Evolutionary conservation across 2,329 filamentous ascomycete genomes (phyloP), one percentile per base, ranked within the genome.

Genomic region (Aspergillus bombycis): DNA sequence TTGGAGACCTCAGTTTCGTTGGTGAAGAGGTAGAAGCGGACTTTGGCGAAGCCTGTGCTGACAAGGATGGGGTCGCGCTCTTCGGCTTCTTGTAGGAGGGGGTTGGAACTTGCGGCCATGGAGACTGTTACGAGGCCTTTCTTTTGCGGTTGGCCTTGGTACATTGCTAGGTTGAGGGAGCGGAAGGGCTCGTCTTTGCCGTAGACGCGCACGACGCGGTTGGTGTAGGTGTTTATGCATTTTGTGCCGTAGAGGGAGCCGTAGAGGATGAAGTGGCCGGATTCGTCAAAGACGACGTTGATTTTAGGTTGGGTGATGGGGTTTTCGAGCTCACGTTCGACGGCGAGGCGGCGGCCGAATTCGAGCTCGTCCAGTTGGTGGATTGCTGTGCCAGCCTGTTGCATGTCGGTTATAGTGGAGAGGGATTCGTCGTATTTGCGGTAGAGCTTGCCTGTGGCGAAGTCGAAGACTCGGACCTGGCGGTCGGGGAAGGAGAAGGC

Each of bases 11-110:
- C 91, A 43, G 89, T 87, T 45, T 97, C 91, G 77, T 97, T 96
- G 41, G 92, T 97, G 79, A 97, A 99, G 88, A 98, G 93, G 84
- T 97, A 99, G 81, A 99, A 99, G 46, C 96, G 91, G 32, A 91
- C 87, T 79, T 97, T 98, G 66, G 89, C 91, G 53, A 91, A 89
- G 0, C 89, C 94, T 0, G 95, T 98, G 11, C 87, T 85, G 52
- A 96, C 86, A 9, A 99, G 83, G 74, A 98, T 94, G 0, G 96
- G 94, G 75, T 99, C 95, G 65, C 94, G 87, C 23, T 89, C 88
- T 78, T 97, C 94, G 1, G 95, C 92, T 81, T 97, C 94, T 74
- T 95, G 92, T 2, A 99, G 85, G 1, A 99, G 85, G 0, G 96
- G 95, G 75, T 99, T 99, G 71, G 88, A 91, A 38, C 92, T 96